A percentile compares a stretch with the other conserved stretches of the same genome.
Conservation (phyloP, 768 basidiomycete genomes). For the Cystofilobasidium ferigula region DNA sequence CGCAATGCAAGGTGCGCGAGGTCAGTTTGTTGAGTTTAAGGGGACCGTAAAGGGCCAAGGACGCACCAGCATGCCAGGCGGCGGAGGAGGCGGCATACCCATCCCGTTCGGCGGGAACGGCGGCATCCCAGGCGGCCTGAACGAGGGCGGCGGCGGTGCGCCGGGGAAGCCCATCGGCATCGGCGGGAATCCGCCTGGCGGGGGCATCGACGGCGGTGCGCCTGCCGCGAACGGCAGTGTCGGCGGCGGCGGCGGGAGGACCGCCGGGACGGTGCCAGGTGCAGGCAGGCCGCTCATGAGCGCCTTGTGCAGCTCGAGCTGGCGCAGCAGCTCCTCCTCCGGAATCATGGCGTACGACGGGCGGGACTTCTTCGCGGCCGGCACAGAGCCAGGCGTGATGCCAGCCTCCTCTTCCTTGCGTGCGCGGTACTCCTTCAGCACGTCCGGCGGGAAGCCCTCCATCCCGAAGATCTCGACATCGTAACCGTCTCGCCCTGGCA, state of each 20-base stretch:
- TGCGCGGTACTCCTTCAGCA: constrained; percentile 89
- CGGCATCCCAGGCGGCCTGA: no score
- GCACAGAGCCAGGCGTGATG: constrained; percentile 58
- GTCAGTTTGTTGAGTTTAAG: no score
- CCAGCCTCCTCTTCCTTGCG: constrained; percentile 91
- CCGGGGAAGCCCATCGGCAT: not conserved
- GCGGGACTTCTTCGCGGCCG: constrained; percentile 61
- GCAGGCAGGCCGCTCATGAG: constrained; percentile 58
- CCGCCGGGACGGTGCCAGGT: constrained; percentile 30
- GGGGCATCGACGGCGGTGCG: not conserved
- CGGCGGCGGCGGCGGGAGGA: constrained; percentile 33
- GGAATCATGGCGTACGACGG: constrained; percentile 60
- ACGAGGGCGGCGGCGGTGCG: no score
- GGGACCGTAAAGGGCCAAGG: no score
- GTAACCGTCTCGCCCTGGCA: constrained; percentile 92
- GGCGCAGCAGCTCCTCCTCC: constrained; percentile 71
- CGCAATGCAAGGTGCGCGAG: no score
- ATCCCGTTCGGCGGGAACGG: no score
- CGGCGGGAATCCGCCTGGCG: not conserved
- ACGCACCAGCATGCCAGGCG: no score
- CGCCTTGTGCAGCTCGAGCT: constrained; percentile 78
- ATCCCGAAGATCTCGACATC: constrained; percentile 99
- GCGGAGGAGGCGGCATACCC: no score
- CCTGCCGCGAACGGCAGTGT: not conserved
- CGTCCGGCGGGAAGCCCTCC: constrained; percentile 92